Percentiles rank a stretch among this genome's conserved stretches.
Evolutionary conservation across 306 rosid genomes (phyloP).

Genomic region (Luffa acutangula): DNA sequence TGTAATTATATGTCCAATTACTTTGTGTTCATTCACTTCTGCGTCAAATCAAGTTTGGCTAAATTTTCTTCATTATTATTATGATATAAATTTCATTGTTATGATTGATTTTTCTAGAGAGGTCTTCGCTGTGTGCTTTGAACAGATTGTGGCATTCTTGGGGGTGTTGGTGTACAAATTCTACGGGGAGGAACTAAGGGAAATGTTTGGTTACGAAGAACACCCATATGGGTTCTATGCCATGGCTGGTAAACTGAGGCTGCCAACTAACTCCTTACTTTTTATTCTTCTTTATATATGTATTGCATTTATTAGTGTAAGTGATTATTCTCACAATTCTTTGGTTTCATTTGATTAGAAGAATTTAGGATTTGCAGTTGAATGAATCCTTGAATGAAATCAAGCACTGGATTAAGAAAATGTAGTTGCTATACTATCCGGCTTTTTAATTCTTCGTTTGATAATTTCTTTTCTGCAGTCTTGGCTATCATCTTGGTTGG

Average conservation of each 20-base stretch:
- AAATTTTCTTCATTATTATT: neutral
- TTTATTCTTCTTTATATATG: neutral
- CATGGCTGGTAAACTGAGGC: constrained; percentile 64
- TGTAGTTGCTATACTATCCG: neutral
- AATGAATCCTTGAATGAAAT: neutral
- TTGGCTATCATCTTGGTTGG: constrained; percentile 91
- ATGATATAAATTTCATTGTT: constrained; percentile 7
- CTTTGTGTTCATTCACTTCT: neutral
- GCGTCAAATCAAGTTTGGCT: neutral
- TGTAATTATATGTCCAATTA: neutral
- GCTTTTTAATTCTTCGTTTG: neutral
- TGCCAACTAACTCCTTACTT: neutral
- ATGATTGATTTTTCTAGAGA: constrained; percentile 14
- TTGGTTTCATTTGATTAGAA: neutral
- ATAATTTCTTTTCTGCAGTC: constrained; percentile 42
- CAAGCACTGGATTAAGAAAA: neutral
- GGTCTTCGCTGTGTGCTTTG: constrained; percentile 19
- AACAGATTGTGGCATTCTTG: constrained; percentile 89
- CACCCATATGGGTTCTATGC: constrained; percentile 96
- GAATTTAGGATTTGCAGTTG: neutral
- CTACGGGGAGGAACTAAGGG: constrained; percentile 90
- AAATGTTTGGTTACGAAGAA: constrained; percentile 98
- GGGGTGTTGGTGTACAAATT: constrained; percentile 91
- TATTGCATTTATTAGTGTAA: neutral
- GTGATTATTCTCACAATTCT: neutral